A percentile compares a stretch with the other conserved stretches of the same genome.
Evolutionary conservation across 129 eudicot genomes (phyloP).

Genomic region (Centrapalus pauciflorus): DNA sequence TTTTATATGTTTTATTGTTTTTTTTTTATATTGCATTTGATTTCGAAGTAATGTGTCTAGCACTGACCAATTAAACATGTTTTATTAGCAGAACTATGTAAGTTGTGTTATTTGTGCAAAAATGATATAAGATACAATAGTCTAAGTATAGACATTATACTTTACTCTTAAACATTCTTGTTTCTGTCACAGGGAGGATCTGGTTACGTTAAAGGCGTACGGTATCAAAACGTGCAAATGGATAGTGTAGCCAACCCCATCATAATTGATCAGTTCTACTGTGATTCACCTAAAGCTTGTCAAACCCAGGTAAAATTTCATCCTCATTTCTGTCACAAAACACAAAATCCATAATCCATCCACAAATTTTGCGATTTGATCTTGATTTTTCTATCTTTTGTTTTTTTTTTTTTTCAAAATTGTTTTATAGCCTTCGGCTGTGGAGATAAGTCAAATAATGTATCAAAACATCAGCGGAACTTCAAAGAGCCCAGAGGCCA

Average conservation of each 20-base stretch:
- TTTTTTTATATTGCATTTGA: no score
- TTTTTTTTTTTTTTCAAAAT: background rate
- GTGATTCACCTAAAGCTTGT: conserved; percentile 86
- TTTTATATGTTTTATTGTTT: no score
- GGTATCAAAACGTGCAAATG: conserved; percentile 82
- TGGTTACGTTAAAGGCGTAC: conserved; percentile 77
- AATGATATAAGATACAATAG: no score
- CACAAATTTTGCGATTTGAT: background rate
- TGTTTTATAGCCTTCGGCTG: conserved; percentile 69
- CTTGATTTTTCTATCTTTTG: background rate
- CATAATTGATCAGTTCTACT: conserved; percentile 90
- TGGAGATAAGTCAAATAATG: conserved; percentile 82
- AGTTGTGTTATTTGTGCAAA: no score
- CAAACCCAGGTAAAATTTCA: conserved; percentile 60
- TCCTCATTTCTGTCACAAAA: background rate
- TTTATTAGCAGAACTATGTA: no score
- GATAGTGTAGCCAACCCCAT: conserved; percentile 85
- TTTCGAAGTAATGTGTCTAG: no score
- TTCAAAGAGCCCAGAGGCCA: conserved; percentile 59
- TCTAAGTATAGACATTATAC: no score
- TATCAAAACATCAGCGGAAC: conserved; percentile 84
- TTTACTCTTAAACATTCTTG: no score
- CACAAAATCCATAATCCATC: background rate
- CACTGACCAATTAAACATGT: no score
- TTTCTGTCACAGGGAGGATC: conserved; percentile 71